Evolutionary conservation across 495 filamentous ascomycete genomes (phyloP), one percentile per base, ranked within the genome.

Genomic region (Haplographium delicatum): DNA sequence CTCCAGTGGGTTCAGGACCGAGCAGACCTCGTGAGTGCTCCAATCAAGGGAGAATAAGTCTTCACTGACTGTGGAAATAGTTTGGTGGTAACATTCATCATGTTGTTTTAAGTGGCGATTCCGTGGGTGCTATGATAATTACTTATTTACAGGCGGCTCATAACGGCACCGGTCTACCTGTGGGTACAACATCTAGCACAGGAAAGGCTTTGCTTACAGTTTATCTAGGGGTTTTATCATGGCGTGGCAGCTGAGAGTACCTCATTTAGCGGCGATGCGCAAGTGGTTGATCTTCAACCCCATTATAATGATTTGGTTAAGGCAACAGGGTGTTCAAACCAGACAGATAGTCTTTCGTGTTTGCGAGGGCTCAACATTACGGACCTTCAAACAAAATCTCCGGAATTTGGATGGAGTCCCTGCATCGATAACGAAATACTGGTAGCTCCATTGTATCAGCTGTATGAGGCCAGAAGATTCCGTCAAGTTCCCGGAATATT

Each of bases 61-160:
- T n/a, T n/a, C n/a, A n/a, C n/a, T n/a, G n/a, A n/a, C 13, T 35
- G 13, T 35, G n/a, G 9, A 23, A n/a, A 7, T 51, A 85, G 71
- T 89, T 91, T 53, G 86, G 85, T 31, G 86, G 86, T 23, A 76
- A 91, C 55, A 82, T 83, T 0, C 53, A 76, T 20, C 84, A 85
- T 53, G 78, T 89, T 25, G 78, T 84, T 19, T 75, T 89, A 26
- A 75, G 80, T 49, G 84, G 86, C 44, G 78, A 76, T n/a, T 84
- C 79, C 22, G 85, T 84, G 7, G 86, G 86, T n/a, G 85, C 76
- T 7, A 81, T 71, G 1, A 79, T 79, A 0, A 74, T 89, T 3
- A 79, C 78, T 5, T 65, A 85, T 35, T 79, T 86, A 28, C 70
- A 88, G 23, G 69, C 81, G 3, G 82, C 84, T 0, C 80, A 87